Conservation (phyloP, 148 eudicot genomes). For the Selenicereus undatus region DNA sequence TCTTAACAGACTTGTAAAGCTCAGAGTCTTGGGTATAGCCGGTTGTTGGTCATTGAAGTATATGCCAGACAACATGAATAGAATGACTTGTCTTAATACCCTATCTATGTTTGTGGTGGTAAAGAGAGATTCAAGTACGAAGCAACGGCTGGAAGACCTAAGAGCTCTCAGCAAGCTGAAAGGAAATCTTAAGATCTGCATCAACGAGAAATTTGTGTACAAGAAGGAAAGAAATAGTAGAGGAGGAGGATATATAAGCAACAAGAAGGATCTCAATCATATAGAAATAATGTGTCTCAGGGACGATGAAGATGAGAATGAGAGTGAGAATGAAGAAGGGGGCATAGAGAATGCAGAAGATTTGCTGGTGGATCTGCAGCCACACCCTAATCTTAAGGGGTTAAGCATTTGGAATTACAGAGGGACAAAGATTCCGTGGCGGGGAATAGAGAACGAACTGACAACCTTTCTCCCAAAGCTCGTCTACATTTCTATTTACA, state of each 20-base stretch:
- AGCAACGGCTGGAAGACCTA: not conserved
- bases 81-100: slow-evolving; percentile 16
- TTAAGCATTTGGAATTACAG: not conserved
- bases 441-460: slow-evolving; percentile 7
- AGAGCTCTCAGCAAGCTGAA: not conserved
- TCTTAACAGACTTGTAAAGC: slow-evolving; percentile 17
- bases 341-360: not conserved
- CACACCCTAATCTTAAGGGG: slow-evolving; percentile 15
- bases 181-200: not conserved
- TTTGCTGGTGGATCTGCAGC: slow-evolving; percentile 17
- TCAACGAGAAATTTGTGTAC: not conserved
- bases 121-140: not conserved
- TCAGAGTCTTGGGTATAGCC: slow-evolving; percentile 7
- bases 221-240: not conserved
- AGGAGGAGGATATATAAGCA: slow-evolving; percentile 16
- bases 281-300: not conserved
- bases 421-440: slow-evolving; percentile 13
- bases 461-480: slow-evolving; percentile 18
- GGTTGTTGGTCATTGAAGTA: not conserved
- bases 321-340: not conserved
- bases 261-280: not conserved
- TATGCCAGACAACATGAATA: slow-evolving; percentile 21
- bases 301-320: too few relatives aligned
- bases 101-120: not conserved
- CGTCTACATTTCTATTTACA: not conserved